Conservation (phyloP, 2,329 filamentous ascomycete species). For the Macroventuria anomochaeta region DNA sequence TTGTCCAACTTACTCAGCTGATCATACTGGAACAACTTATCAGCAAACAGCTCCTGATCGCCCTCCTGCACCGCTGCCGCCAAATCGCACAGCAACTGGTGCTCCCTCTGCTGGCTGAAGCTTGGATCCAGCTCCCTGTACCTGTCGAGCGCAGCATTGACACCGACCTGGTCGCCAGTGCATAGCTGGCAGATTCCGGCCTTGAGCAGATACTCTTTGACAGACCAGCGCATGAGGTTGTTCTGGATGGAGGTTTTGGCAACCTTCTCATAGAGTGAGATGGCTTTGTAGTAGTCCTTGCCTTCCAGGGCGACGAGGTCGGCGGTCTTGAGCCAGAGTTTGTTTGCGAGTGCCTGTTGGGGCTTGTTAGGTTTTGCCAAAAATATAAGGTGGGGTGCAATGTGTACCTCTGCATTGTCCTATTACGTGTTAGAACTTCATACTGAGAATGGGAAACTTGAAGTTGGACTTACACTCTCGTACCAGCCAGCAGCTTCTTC, state of each 20-base stretch:
- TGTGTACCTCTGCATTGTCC: constrained; percentile 48
- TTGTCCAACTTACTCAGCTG: constrained; percentile 93
- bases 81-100: constrained; percentile 80
- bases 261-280: constrained; percentile 75
- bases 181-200: constrained; percentile 88
- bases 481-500: constrained; percentile 89
- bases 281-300: constrained; percentile 69
- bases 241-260: constrained; percentile 80
- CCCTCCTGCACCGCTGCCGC: constrained; percentile 75
- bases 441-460: not conserved
- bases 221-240: constrained; percentile 68
- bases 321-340: constrained; percentile 89
- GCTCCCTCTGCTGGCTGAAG: constrained; percentile 79
- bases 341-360: constrained; percentile 75
- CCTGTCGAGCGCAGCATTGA: constrained; percentile 78
- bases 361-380: constrained; percentile 33
- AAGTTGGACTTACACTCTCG: constrained; percentile 56
- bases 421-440: constrained; percentile 30
- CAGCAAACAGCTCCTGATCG: constrained; percentile 82
- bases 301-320: constrained; percentile 82
- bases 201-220: constrained; percentile 96
- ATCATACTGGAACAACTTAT: constrained; percentile 88
- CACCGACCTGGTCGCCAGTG: constrained; percentile 76
- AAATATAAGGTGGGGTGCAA: constrained; percentile 5
- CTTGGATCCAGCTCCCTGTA: constrained; percentile 72